phyloP scores from a whole-genome alignment of 129 eudicot species.

The Saussurea involucrata region DNA sequence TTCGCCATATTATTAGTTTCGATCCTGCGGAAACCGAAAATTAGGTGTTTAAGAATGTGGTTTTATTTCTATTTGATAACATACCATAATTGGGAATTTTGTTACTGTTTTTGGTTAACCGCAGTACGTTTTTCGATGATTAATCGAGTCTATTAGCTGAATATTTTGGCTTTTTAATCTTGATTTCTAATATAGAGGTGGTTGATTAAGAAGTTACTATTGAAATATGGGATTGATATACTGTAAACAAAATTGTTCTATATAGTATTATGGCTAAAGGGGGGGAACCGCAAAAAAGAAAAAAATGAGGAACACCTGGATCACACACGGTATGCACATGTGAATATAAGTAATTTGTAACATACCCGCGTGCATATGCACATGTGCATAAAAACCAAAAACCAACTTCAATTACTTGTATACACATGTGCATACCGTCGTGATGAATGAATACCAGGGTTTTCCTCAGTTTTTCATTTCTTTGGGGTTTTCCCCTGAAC shows the following conservation, averaged over 20 bases:
- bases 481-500: too few relatives aligned
- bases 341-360: too few relatives aligned
- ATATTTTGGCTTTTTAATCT: neutral
- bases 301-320: too few relatives aligned
- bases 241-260: neutral
- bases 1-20: neutral
- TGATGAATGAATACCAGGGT: too few relatives aligned
- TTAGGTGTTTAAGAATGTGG: neutral
- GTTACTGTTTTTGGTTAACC: neutral
- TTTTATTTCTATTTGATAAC: neutral
- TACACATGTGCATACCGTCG: too few relatives aligned
- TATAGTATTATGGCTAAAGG: neutral
- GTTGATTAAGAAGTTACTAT: neutral
- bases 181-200: constrained; percentile 1
- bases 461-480: too few relatives aligned
- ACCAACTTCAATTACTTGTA: too few relatives aligned
- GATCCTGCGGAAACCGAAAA: neutral
- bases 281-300: too few relatives aligned
- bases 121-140: neutral
- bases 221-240: neutral
- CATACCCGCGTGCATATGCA: too few relatives aligned
- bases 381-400: too few relatives aligned
- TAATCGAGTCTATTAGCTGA: neutral
- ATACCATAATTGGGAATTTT: neutral
- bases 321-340: too few relatives aligned